phyloP scores from a whole-genome alignment of 78 protist species.

The Dictyostelium discoideum region DNA sequence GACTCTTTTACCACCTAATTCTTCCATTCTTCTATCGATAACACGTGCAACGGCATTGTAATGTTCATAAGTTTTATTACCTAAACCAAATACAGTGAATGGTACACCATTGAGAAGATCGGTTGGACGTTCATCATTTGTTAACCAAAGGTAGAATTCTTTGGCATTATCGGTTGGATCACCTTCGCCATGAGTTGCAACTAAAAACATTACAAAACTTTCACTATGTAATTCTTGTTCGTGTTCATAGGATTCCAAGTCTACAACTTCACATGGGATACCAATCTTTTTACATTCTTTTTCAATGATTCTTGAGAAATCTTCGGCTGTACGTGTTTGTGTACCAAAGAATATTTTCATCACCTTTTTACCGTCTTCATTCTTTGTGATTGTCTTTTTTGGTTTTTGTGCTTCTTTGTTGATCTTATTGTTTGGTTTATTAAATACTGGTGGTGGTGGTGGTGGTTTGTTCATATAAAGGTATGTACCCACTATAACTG shows the following conservation, averaged over 20 bases:
- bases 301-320: slow-evolving; percentile 77
- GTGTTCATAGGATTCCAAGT: slow-evolving; percentile 77
- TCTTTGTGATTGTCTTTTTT: background rate
- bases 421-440: background rate
- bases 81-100: slow-evolving; percentile 93
- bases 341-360: slow-evolving; percentile 87
- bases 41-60: slow-evolving; percentile 87
- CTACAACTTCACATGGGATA: slow-evolving; percentile 74
- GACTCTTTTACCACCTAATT: slow-evolving; percentile 88
- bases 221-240: slow-evolving; percentile 24
- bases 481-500: slow-evolving; percentile 63
- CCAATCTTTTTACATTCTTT: slow-evolving; percentile 84
- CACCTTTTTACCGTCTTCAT: background rate
- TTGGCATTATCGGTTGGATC: slow-evolving; percentile 96
- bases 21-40: slow-evolving; percentile 81
- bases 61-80: slow-evolving; percentile 95
- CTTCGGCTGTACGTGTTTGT: slow-evolving; percentile 95
- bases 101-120: slow-evolving; percentile 26
- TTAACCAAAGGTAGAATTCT: slow-evolving; percentile 69
- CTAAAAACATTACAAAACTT: slow-evolving; percentile 72
- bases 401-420: background rate
- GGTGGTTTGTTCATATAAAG: slow-evolving; percentile 72
- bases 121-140: slow-evolving; percentile 46
- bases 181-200: slow-evolving; percentile 95
- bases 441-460: slow-evolving; percentile 40